Evolutionary conservation across 2,329 filamentous ascomycete species (phyloP).

Genomic region (Diplodia scrobiculata): DNA sequence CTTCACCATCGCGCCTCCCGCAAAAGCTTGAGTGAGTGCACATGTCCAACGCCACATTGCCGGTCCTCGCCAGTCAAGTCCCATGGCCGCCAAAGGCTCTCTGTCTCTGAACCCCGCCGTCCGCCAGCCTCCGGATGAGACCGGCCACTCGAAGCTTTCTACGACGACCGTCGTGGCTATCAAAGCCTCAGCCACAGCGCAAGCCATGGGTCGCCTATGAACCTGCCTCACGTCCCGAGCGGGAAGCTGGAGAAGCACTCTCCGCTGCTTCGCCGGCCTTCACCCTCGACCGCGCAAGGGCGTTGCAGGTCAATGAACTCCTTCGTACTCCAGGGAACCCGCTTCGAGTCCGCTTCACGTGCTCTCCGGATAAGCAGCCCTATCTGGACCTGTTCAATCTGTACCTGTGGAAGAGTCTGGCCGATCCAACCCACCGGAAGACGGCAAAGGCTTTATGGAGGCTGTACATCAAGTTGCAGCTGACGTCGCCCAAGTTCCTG

Average conservation of each 20-base stretch:
- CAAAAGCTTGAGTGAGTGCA: background rate
- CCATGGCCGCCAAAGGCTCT: background rate
- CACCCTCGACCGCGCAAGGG: background rate
- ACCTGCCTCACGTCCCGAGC: background rate
- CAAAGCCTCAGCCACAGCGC: background rate
- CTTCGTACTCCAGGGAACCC: background rate
- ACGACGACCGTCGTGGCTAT: background rate
- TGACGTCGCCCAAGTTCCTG: slow-evolving; percentile 32
- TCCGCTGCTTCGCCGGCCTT: background rate
- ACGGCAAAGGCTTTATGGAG: slow-evolving; percentile 37
- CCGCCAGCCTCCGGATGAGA: slow-evolving; percentile 11
- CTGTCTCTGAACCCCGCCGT: background rate
- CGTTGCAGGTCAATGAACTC: background rate
- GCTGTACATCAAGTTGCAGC: slow-evolving; percentile 37
- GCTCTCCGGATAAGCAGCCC: background rate
- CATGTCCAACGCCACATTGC: background rate
- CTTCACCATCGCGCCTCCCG: background rate
- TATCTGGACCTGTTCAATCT: slow-evolving; percentile 31
- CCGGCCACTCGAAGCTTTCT: background rate
- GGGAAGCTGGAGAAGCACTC: background rate
- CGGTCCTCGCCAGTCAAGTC: background rate
- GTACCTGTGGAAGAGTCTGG: slow-evolving; percentile 30
- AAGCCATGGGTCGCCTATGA: background rate
- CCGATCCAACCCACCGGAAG: slow-evolving; percentile 21
- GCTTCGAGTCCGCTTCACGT: background rate